Evolutionary conservation across 1,284 basidiomycete genomes (phyloP).

Genomic region (Apiotrichum sp.): DNA sequence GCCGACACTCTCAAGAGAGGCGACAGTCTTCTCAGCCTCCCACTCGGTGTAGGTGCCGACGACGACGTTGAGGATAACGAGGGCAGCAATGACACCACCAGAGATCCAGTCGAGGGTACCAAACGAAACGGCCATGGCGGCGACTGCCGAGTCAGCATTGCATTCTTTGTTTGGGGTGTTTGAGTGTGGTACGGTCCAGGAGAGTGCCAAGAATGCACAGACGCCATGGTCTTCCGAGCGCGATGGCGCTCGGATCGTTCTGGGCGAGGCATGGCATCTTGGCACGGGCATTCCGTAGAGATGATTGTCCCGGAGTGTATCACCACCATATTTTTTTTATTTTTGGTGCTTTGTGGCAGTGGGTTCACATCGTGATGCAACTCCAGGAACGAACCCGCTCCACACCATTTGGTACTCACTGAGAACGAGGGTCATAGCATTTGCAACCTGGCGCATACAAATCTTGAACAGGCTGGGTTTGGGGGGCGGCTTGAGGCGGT

Average conservation of each 20-base stretch:
- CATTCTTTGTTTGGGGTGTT: too few relatives aligned
- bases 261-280: too few relatives aligned
- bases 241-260: too few relatives aligned
- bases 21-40: constrained; percentile 50
- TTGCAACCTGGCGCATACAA: constrained; percentile 40
- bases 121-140: constrained; percentile 61
- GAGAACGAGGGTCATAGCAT: constrained; percentile 46
- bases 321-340: too few relatives aligned
- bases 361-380: not conserved
- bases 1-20: constrained; percentile 46
- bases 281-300: too few relatives aligned
- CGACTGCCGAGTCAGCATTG: constrained; percentile 41
- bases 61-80: constrained; percentile 56
- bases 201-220: too few relatives aligned
- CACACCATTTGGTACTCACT: constrained; percentile 26
- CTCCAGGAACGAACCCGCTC: not conserved
- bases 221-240: too few relatives aligned
- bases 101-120: constrained; percentile 60
- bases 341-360: too few relatives aligned
- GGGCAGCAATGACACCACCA: constrained; percentile 59
- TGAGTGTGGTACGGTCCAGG: too few relatives aligned
- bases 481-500: constrained; percentile 46
- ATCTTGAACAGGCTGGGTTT: constrained; percentile 37
- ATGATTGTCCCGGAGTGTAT: too few relatives aligned
- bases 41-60: constrained; percentile 47